A percentile compares a stretch with the other conserved stretches of the same genome.
phyloP scores from a whole-genome alignment of 495 filamentous ascomycete genomes.

The Xylaria intraflava region DNA sequence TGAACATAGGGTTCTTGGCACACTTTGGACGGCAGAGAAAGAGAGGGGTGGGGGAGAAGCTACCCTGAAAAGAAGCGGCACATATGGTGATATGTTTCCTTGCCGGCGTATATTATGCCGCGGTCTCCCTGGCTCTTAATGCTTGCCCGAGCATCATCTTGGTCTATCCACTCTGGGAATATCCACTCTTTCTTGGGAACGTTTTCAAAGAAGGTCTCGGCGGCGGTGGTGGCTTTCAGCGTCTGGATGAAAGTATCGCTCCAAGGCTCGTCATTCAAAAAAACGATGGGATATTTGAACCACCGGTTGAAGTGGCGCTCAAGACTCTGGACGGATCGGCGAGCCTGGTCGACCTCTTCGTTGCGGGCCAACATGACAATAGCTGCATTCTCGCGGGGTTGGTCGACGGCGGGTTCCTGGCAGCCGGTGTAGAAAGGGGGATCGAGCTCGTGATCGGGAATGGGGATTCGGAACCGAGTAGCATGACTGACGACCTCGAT shows the following conservation, averaged over 20 bases:
- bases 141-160: slow-evolving; percentile 70
- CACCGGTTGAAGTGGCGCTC: slow-evolving; percentile 96
- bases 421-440: slow-evolving; percentile 38
- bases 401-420: slow-evolving; percentile 39
- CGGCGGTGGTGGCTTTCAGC: slow-evolving; percentile 74
- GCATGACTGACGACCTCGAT: slow-evolving; percentile 29
- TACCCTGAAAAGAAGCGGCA: slow-evolving; percentile 96
- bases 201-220: slow-evolving; percentile 69
- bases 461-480: slow-evolving; percentile 23
- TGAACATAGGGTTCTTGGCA: background rate
- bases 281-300: slow-evolving; percentile 96
- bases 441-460: slow-evolving; percentile 33
- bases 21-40: background rate
- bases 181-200: slow-evolving; percentile 81
- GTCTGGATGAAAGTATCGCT: slow-evolving; percentile 74
- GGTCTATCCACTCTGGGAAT: slow-evolving; percentile 85
- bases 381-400: slow-evolving; percentile 77
- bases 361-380: slow-evolving; percentile 93
- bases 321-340: slow-evolving; percentile 84
- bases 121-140: slow-evolving; percentile 79
- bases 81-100: slow-evolving; percentile 98
- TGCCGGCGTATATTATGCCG: slow-evolving; percentile 95
- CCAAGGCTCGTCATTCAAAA: slow-evolving; percentile 88
- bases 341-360: slow-evolving; percentile 82
- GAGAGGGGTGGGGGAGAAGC: slow-evolving; percentile 8